Percentiles rank a stretch among this genome's conserved stretches.
Conservation (phyloP, 2,329 filamentous ascomycete species). For the Cordyceps javanica region DNA sequence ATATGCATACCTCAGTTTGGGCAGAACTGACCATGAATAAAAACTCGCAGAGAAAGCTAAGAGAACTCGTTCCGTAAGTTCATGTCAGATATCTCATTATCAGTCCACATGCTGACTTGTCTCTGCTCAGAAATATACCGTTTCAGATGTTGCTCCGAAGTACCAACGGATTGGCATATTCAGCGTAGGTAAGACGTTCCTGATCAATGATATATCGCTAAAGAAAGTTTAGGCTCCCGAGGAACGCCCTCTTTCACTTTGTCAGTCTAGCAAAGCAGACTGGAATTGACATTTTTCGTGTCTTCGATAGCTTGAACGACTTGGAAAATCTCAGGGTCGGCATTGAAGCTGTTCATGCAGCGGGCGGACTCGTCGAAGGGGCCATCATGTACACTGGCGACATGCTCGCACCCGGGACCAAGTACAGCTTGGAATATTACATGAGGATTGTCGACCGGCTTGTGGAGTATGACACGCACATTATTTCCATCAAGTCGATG, state of each 20-base stretch:
- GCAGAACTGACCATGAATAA: background rate
- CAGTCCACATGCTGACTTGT: background rate
- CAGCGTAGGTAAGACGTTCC: background rate
- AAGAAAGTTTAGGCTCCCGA: background rate
- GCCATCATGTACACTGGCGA: constrained; percentile 71
- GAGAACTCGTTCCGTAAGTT: background rate
- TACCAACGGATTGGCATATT: background rate
- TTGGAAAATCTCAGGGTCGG: background rate
- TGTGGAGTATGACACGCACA: constrained; percentile 70
- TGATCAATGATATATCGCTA: background rate
- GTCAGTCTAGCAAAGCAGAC: background rate
- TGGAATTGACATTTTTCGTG: background rate
- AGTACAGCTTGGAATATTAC: constrained; percentile 90
- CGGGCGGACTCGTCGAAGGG: constrained; percentile 62
- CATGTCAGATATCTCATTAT: background rate
- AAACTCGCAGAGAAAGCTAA: background rate
- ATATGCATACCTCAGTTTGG: fast-evolving
- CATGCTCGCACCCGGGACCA: constrained; percentile 74
- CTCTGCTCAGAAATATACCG: background rate
- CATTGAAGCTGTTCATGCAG: background rate
- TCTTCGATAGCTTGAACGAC: background rate
- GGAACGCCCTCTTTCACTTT: background rate
- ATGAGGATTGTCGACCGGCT: constrained; percentile 73
- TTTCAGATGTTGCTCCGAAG: background rate
- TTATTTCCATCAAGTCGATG: constrained; percentile 84